Evolutionary conservation across 768 basidiomycete genomes (phyloP).

Genomic region (Mycena vulgaris): DNA sequence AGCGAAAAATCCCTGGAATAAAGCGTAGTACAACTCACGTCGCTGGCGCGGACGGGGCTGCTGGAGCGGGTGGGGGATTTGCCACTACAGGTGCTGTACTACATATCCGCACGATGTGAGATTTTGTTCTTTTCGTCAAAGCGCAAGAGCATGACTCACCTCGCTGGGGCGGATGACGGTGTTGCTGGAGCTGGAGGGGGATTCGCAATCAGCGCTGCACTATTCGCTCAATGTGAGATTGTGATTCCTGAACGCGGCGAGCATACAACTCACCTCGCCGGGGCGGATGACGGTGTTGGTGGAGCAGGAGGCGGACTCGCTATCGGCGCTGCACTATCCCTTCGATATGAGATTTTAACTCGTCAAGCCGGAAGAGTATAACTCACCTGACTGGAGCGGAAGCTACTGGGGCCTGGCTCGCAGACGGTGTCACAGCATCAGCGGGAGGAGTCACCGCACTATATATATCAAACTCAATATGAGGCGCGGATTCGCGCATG

Average conservation of each 20-base stretch:
- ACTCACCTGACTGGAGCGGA: slow-evolving; percentile 19
- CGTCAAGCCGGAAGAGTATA: slow-evolving; percentile 12
- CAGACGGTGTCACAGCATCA: slow-evolving; percentile 14
- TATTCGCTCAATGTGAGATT: neutral
- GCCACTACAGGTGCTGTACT: too few species aligned
- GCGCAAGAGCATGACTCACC: neutral
- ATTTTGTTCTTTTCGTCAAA: too few species aligned
- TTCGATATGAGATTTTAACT: slow-evolving; percentile 16
- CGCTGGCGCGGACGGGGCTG: too few species aligned
- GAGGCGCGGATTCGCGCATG: slow-evolving; percentile 4
- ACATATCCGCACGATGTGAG: too few species aligned
- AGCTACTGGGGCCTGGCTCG: slow-evolving; percentile 14
- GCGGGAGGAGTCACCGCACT: slow-evolving; percentile 16
- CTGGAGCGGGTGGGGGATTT: too few species aligned
- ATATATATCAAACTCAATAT: slow-evolving; percentile 15
- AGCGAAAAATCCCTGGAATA: too few species aligned
- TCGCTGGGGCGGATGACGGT: neutral
- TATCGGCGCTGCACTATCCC: slow-evolving; percentile 8
- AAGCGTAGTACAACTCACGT: too few species aligned
- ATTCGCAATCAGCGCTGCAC: slow-evolving; percentile 8
- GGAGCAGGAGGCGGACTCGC: neutral
- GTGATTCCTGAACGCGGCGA: neutral
- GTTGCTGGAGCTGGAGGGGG: slow-evolving; percentile 3
- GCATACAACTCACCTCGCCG: neutral
- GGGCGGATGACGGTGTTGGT: slow-evolving; percentile 2